Evolutionary conservation across 805 yeast genomes (phyloP), one percentile per base, ranked within the genome.

Genomic region (Schwanniomyces polymorphus): DNA sequence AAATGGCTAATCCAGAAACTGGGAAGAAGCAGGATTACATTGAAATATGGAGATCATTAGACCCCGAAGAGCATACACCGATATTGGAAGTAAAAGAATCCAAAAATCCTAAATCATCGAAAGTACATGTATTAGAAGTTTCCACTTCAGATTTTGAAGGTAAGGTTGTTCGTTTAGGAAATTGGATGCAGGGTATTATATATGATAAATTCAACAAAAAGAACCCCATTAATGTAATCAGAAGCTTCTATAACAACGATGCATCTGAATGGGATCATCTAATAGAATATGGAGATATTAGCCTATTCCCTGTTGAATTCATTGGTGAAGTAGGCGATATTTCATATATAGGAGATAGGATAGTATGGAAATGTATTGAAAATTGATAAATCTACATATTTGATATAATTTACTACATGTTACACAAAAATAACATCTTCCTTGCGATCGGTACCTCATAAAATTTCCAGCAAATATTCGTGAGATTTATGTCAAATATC

Each of bases 21-120:
- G 75, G 76, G 0, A 52, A 55, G n/a, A 53, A 61, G 4, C 76
- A 74, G 45, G 67, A 67, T 9, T 82, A 80, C 49, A 63, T 76
- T 31, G 86, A 82, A 59, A 67, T 78, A 23, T 82, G 87, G 87
- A 59, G 78, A 53, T 68, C 78, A 17, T 53, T 81, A 27, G 76
- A 78, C 53, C 73, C 79, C 1, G 44, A 54, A n/a, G 45, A 53
- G 9, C 56, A 68, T 28, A 48, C 68, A 1, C 70, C 75, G 2
- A 40, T 38, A 3, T 28, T 38, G 1, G 67, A 65, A 37, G 67
- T 61, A 6, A 53, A 67, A 27, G 69, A 63, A 42, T 43, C 47
- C 1, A 47, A 50, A 7, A 38, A 44, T 9, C 35, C 26, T 25
- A 26, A 26, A 5, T 51, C 47, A 3, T 12, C 52, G 5, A 57